These are phyloP conservation scores for Suillus occidentalis DNA, from an alignment of 768 basidiomycete species.

Conservation along the genomic window DNA sequence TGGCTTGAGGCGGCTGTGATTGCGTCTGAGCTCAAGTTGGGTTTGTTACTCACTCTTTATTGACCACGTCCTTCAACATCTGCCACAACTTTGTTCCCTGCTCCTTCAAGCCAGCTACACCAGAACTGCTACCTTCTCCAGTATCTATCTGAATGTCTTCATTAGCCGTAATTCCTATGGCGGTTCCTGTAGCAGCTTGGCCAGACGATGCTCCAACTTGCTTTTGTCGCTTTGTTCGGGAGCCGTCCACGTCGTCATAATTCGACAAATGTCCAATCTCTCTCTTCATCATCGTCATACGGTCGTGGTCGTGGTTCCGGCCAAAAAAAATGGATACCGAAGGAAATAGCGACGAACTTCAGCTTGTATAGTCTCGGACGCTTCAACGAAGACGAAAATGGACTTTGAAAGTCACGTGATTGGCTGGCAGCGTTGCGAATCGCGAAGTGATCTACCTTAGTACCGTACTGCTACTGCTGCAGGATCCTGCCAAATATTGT, in stretches of 20 bases:
- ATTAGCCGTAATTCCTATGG: constrained; percentile 29
- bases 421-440: constrained; percentile 1
- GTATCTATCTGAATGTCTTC: constrained; percentile 20
- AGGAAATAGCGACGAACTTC: constrained; percentile 28
- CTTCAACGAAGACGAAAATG: constrained; percentile 24
- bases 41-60: constrained; percentile 80
- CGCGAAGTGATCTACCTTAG: background rate
- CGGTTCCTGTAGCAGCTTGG: constrained; percentile 41
- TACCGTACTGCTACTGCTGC: too few species aligned
- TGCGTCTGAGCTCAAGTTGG: constrained; percentile 28
- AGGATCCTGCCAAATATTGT: background rate
- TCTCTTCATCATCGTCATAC: constrained; percentile 48
- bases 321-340: constrained; percentile 16
- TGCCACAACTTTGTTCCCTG: constrained; percentile 75
- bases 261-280: constrained; percentile 43
- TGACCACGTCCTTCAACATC: constrained; percentile 77
- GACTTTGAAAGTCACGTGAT: constrained; percentile 30
- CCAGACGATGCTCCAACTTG: constrained; percentile 38
- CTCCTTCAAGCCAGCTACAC: constrained; percentile 48
- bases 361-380: constrained; percentile 30
- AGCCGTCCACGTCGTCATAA: constrained; percentile 42
- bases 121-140: constrained; percentile 24
- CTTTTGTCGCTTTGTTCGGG: constrained; percentile 53
- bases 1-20: constrained; percentile 33
- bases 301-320: background rate